These are phyloP conservation scores for Medicago ruthenica DNA, from an alignment of 306 rosid species.

Conservation along the genomic window DNA sequence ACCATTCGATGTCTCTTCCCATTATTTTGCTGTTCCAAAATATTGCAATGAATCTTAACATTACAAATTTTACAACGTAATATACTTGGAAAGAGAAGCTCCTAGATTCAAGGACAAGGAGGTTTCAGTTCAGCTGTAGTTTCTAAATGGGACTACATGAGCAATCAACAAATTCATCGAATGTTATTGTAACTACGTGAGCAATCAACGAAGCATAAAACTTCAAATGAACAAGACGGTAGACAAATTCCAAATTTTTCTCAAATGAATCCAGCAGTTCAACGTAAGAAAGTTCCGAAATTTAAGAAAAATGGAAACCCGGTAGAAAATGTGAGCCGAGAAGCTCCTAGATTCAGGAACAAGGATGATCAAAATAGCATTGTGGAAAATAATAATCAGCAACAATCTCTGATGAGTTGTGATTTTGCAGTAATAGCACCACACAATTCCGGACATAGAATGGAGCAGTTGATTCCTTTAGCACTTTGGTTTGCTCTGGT, in stretches of 20 bases:
- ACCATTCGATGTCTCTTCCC: slow-evolving; percentile 32
- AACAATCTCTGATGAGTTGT: no score
- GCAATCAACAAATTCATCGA: background rate
- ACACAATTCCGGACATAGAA: no score
- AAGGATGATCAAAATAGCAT: no score
- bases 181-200: background rate
- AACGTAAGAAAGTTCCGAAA: slow-evolving; percentile 46
- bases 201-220: background rate
- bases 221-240: background rate
- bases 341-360: no score
- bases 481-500: no score
- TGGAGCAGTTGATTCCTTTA: no score
- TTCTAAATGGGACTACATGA: no score
- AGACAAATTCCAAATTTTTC: slow-evolving; percentile 52
- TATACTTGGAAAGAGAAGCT: background rate
- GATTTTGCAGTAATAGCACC: no score
- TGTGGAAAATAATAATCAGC: no score
- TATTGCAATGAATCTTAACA: background rate
- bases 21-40: background rate
- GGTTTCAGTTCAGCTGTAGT: no score
- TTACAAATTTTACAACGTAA: slow-evolving; percentile 37
- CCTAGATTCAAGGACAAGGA: no score
- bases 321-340: no score
- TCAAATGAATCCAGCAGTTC: slow-evolving; percentile 53
- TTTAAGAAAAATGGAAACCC: background rate